Base-by-base conservation (phyloP, 257 asterid species). In the Galeopsis tetrahit region DNA sequence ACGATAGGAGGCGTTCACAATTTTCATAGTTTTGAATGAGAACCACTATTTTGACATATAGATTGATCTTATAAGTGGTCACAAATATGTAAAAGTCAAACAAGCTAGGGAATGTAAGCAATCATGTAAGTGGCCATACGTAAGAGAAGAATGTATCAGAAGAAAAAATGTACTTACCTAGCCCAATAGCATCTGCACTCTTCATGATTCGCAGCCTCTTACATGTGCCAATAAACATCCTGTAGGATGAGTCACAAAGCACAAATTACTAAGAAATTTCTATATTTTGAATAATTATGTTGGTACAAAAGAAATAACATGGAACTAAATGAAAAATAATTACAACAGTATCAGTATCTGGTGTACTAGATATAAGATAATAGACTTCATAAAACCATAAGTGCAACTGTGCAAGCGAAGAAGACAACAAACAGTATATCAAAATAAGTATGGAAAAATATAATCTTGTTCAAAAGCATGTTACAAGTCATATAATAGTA, bases 131-230 rank as follows among this genome's bases (percentile, higher is more conserved):
- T 39, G 34, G 21, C 56, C 11, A 31, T 52, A 49, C 63, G 39
- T 74, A 43, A 33, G 62, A 74, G 59, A n/a, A 57, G 44, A 57
- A 42, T 64, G 2, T 1, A 44, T 40, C 17, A 17, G 44, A 58
- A 63, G 10, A 65, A 4, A 73, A 55, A 33, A 33, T 10, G 39
- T 13, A 60, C 75, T 60, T 8, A 75, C 79, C 79, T 59, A 75
- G 75, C 31, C 75, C 79, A 49, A 75, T 75, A 59, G 79, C 79
- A 35, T 75, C 79, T 6, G 79, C 21, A 67, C 79, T 68, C 79
- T 75, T 68, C 79, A 75, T 75, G 75, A 75, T 75, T 66, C 79
- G 49, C 75, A 75, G 75, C 75, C 79, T 75, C 79, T 75, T 75
- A 51, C 79, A 75, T 8, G 79, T 68, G 57, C 15, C 53, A 60